Evolutionary conservation across 140 eudicot species (phyloP), one percentile per base, ranked within the genome.

Genomic region (Ambrosia hybrid): DNA sequence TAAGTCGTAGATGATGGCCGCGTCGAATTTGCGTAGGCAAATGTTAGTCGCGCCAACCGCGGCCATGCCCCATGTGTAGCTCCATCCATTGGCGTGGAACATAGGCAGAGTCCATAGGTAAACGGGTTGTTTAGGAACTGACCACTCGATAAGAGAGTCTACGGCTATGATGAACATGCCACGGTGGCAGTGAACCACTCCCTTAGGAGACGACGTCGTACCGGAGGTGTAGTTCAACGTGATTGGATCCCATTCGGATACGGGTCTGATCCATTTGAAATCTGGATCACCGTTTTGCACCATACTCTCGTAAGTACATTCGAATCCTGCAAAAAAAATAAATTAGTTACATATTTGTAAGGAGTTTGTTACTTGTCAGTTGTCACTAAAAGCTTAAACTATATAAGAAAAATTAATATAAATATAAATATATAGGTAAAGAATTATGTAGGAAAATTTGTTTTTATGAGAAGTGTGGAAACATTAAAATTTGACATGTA

Each of bases 51-150:
- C 96, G 0, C 96, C 97, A 0, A 77, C 83, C 2, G 97, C 96
- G 0, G 96, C 96, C 89, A 73, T 86, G 1, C 88, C 97, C 96
- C 97, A 89, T 1, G 87, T 72, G 77, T 65, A 86, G 62, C 89
- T 78, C 97, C 97, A 88, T 8, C 97, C 95, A 48, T 91, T 88
- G 13, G 88, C 83, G 48, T 91, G 95, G 58, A 91, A 91, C 94
- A 86, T 91, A 0, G 96, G 97, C 17, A 91, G 78, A 7, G 97
- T 88, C 97, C 97, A 89, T 59, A 91, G 65, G 13, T 79, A 86
- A 3, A 86, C 84, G 0, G 97, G 88, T 53, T 85, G 78, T 15
- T 81, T 83, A 0, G 89, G 88, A 2, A 91, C 85, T 0, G 80
- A 58, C 96, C 96, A 88, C 0, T 73, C 84, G n/a, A 84, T 58